phyloP scores from a whole-genome alignment of 441 rosid genomes.

The Corymbia calophylla region DNA sequence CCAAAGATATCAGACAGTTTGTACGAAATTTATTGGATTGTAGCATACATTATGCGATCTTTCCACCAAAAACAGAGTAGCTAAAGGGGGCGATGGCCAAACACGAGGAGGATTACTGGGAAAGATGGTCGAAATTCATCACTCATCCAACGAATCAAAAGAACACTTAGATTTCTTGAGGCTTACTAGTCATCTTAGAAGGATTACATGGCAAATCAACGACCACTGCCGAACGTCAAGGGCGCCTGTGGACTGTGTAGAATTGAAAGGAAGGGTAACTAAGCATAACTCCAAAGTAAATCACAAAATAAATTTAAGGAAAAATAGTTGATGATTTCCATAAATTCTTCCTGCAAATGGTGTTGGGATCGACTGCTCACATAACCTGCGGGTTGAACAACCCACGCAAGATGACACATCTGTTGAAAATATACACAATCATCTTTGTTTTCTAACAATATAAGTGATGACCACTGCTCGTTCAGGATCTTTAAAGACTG shows the following conservation, averaged over 20 bases:
- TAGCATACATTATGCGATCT: neutral
- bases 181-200: neutral
- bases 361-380: neutral
- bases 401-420: neutral
- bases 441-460: neutral
- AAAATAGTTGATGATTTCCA: neutral
- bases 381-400: neutral
- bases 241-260: neutral
- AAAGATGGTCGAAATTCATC: neutral
- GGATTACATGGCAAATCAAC: neutral
- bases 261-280: neutral
- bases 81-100: neutral
- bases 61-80: neutral
- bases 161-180: neutral
- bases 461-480: neutral
- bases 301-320: neutral
- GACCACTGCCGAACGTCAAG: neutral
- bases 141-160: neutral
- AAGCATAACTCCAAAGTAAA: neutral
- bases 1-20: neutral
- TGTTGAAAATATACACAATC: neutral
- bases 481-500: neutral
- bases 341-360: neutral
- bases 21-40: neutral
- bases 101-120: neutral